Evolutionary conservation across 2,329 filamentous ascomycete genomes (phyloP), one percentile per base, ranked within the genome.

Genomic region (Alternaria sp.): DNA sequence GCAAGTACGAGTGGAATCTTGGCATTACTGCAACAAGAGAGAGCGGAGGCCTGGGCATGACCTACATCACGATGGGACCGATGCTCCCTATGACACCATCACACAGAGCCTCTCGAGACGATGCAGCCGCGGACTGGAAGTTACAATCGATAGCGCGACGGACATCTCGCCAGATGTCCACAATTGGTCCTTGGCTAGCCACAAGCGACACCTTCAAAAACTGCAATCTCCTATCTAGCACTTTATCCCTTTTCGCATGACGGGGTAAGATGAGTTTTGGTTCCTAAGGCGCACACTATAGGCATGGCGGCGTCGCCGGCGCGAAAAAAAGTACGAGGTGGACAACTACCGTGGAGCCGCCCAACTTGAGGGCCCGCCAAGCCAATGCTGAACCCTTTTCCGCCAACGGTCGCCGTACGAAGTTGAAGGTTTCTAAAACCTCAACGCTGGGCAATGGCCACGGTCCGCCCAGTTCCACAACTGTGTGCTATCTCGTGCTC

Each of bases 81-180:
- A 38, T 24, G 46, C 20, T 48, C 46, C 34, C 18, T n/a, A 48
- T 48, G 46, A 48, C 46, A 49, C 46, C 30, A 38, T 32, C 20
- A 49, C 46, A 36, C 46, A 3, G 16, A 24, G 46, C 46, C n/a
- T 22, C 24, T 24, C 20, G 14, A 36, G 11, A 18, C 12, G 32
- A 49, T 36, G 46, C 20, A n/a, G 51, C 12, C 38, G 36, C 38
- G 26, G 51, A 43, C 38, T 43, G 14, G 7, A 53, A 34, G 56
- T 14, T 42, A 22, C 48, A 65, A 61, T 67, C 64, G 44, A 68
- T 67, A 65, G 66, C 59, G 41, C 46, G 49, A 57, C 52, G 46
- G 38, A 62, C 26, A 30, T 12, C 24, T 53, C 41, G 7, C 47
- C 42, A 39, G n/a, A 26, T 4, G 41, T 18, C 24, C 20, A 49